A percentile compares a stretch with the other conserved stretches of the same genome.
Conservation (phyloP, 2,329 filamentous ascomycete species). For the Bimuria novae-zelandiae region DNA sequence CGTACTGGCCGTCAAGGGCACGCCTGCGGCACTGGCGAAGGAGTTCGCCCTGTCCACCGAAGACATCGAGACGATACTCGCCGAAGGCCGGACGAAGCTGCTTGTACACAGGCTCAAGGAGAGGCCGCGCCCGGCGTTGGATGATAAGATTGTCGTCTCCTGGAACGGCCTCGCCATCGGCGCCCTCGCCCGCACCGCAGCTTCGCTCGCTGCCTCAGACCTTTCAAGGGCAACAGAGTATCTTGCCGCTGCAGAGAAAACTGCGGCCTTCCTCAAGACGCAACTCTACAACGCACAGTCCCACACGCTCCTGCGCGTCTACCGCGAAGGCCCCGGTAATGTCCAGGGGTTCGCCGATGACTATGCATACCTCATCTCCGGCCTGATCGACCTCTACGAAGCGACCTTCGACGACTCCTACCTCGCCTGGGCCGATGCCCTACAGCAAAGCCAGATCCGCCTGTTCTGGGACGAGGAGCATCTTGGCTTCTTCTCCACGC, state of each 20-base stretch:
- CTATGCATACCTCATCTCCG: constrained; percentile 86
- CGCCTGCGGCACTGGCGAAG: constrained; percentile 69
- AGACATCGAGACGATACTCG: constrained; percentile 70
- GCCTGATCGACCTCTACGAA: constrained; percentile 82
- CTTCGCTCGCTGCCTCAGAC: constrained; percentile 66
- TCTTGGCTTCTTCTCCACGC: constrained; percentile 74
- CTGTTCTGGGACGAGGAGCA: constrained; percentile 74
- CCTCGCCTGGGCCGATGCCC: constrained; percentile 77
- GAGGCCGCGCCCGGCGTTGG: constrained; percentile 75
- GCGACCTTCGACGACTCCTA: constrained; percentile 76
- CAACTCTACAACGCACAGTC: constrained; percentile 71
- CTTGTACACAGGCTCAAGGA: constrained; percentile 73
- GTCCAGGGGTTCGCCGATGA: constrained; percentile 86
- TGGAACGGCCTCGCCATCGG: constrained; percentile 91
- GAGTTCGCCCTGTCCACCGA: constrained; percentile 74
- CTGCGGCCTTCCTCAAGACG: constrained; percentile 72
- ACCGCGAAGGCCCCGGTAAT: constrained; percentile 67
- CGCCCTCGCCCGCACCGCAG: constrained; percentile 75
- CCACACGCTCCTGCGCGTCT: constrained; percentile 73
- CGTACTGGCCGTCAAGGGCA: constrained; percentile 74
- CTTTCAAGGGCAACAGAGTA: constrained; percentile 64
- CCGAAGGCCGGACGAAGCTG: constrained; percentile 69
- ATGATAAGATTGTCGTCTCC: constrained; percentile 84
- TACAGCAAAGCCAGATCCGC: constrained; percentile 77
- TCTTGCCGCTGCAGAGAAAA: constrained; percentile 66